Evolutionary conservation across 2,329 filamentous ascomycete genomes (phyloP).

Genomic region (Aspergillus tanneri): DNA sequence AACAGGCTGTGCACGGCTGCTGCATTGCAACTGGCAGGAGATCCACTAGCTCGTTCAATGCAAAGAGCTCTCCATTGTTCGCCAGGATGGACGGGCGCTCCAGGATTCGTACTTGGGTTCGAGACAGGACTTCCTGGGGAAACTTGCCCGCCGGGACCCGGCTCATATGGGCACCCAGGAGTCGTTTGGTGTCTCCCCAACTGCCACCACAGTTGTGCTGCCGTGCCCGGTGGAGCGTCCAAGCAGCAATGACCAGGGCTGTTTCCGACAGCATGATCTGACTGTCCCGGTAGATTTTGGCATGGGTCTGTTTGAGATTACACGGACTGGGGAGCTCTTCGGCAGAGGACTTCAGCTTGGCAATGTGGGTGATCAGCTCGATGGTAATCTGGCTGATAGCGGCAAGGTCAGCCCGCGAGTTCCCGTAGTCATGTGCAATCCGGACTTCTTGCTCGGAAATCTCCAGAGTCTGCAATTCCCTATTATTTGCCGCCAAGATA

Average conservation of each 20-base stretch:
- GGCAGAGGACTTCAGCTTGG: slow-evolving; percentile 33
- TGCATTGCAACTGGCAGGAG: slow-evolving; percentile 32
- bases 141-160: slow-evolving; percentile 33
- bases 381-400: slow-evolving; percentile 43
- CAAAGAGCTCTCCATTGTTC: slow-evolving; percentile 40
- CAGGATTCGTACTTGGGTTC: slow-evolving; percentile 33
- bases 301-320: slow-evolving; percentile 43
- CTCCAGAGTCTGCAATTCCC: slow-evolving; percentile 39
- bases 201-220: slow-evolving; percentile 23
- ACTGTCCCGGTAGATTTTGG: slow-evolving; percentile 44
- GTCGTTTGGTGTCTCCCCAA: slow-evolving; percentile 28
- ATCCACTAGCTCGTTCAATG: slow-evolving; percentile 29
- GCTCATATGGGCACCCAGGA: slow-evolving; percentile 32
- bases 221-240: slow-evolving; percentile 38
- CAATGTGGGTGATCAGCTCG: slow-evolving; percentile 42
- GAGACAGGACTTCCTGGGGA: slow-evolving; percentile 27
- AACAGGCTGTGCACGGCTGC: slow-evolving; percentile 22
- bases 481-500: slow-evolving; percentile 42
- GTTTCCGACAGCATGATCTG: slow-evolving; percentile 42
- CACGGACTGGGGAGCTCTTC: slow-evolving; percentile 29
- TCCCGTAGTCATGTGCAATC: slow-evolving; percentile 33
- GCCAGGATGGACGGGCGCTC: slow-evolving; percentile 34
- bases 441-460: slow-evolving; percentile 33
- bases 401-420: slow-evolving; percentile 39
- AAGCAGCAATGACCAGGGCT: slow-evolving; percentile 41